Percentiles rank a stretch among this genome's conserved stretches.
These are phyloP conservation scores for Circinella umbellata DNA, from an alignment of 371 early-diverging fungal species.

Conservation along the genomic window DNA sequence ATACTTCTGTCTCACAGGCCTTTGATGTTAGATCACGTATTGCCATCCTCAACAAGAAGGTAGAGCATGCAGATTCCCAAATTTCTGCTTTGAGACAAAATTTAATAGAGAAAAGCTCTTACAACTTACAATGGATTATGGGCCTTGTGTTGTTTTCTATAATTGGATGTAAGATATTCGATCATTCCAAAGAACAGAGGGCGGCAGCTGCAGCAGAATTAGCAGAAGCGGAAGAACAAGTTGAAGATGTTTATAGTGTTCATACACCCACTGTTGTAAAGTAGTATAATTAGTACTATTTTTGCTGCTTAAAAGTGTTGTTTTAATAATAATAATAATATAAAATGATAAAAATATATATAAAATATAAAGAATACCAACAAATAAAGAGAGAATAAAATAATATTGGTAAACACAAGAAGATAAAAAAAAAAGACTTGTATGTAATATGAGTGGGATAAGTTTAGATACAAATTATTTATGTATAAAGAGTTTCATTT, in stretches of 20 bases:
- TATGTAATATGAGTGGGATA: too few species aligned
- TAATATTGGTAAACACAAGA: too few species aligned
- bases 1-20: conserved; percentile 14
- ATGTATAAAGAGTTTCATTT: too few species aligned
- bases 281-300: not conserved
- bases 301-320: too few species aligned
- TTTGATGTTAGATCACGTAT: conserved; percentile 21
- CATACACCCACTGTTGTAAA: conserved; percentile 11
- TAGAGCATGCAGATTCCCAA: conserved; percentile 10
- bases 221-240: not conserved
- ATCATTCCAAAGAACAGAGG: not conserved
- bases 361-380: too few species aligned
- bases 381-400: too few species aligned
- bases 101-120: not conserved
- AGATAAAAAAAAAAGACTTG: too few species aligned
- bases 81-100: not conserved
- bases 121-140: not conserved
- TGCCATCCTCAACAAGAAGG: conserved; percentile 20
- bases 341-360: too few species aligned
- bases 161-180: not conserved
- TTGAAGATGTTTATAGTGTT: conserved; percentile 12
- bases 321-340: too few species aligned
- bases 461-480: too few species aligned
- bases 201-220: not conserved
- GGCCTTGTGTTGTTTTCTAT: not conserved